Evolutionary conservation across 495 filamentous ascomycete species (phyloP).

Genomic region (Pseudoneurospora amorphoporcata): DNA sequence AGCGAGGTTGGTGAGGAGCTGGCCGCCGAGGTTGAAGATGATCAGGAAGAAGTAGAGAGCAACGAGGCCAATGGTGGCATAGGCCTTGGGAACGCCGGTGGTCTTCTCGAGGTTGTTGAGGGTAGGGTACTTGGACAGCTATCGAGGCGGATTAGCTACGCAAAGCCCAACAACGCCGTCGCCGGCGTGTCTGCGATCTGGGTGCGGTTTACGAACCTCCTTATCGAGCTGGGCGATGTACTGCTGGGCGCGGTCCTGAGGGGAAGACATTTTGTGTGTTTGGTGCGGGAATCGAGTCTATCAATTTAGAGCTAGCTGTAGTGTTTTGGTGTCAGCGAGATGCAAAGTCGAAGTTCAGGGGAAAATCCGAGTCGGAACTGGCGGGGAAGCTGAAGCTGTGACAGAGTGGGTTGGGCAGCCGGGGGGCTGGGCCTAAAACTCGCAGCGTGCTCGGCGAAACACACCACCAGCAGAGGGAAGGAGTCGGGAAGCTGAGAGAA

Average conservation of each 20-base stretch:
- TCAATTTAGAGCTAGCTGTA: slow-evolving; percentile 6
- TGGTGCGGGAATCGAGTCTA: background rate
- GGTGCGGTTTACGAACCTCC: slow-evolving; percentile 59
- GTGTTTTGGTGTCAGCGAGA: background rate
- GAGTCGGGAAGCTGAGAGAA: background rate
- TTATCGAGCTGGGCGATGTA: slow-evolving; percentile 89
- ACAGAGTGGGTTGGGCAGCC: background rate
- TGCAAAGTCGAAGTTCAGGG: slow-evolving; percentile 1
- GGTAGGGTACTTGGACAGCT: slow-evolving; percentile 93
- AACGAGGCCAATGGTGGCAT: slow-evolving; percentile 75
- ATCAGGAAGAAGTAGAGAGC: slow-evolving; percentile 95
- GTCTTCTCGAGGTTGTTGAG: slow-evolving; percentile 97
- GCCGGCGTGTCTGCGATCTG: background rate
- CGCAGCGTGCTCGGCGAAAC: background rate
- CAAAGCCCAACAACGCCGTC: slow-evolving; percentile 2
- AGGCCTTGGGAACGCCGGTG: slow-evolving; percentile 90
- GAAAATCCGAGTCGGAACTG: background rate
- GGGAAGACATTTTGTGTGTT: slow-evolving; percentile 53
- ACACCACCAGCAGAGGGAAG: background rate
- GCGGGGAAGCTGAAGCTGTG: background rate
- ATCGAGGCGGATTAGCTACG: slow-evolving; percentile 11
- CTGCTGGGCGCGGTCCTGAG: slow-evolving; percentile 83
- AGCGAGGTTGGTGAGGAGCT: slow-evolving; percentile 92
- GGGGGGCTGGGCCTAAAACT: background rate
- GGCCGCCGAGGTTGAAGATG: slow-evolving; percentile 97